These are phyloP conservation scores for Phallus indusiatus DNA, from an alignment of 768 basidiomycete species.

Conservation along the genomic window DNA sequence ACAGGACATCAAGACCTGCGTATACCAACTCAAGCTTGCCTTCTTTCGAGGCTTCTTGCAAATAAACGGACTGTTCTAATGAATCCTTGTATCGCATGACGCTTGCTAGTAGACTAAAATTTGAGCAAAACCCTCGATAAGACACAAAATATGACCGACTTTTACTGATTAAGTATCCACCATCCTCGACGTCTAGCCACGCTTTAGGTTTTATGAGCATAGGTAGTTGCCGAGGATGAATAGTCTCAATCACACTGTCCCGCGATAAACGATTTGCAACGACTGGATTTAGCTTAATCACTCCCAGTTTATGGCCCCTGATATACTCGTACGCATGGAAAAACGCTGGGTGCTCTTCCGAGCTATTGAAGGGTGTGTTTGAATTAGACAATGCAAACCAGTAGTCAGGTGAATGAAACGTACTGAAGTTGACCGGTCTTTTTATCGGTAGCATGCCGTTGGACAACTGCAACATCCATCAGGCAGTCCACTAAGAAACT, in stretches of 20 bases:
- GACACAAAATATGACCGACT: slow-evolving; percentile 33
- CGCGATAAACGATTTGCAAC: slow-evolving; percentile 70
- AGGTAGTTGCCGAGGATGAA: slow-evolving; percentile 91
- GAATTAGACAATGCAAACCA: background rate
- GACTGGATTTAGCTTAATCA: slow-evolving; percentile 76
- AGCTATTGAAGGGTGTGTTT: slow-evolving; percentile 27
- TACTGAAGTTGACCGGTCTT: slow-evolving; percentile 52
- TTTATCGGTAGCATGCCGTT: slow-evolving; percentile 47
- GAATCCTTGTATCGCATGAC: slow-evolving; percentile 94
- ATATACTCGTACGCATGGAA: slow-evolving; percentile 86
- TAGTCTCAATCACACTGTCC: slow-evolving; percentile 56
- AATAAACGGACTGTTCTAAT: slow-evolving; percentile 70
- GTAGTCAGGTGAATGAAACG: slow-evolving; percentile 23
- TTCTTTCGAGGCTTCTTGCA: slow-evolving; percentile 59
- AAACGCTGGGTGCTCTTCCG: slow-evolving; percentile 84
- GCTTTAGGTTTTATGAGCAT: slow-evolving; percentile 91
- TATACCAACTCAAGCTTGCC: slow-evolving; percentile 80
- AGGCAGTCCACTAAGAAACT: slow-evolving; percentile 74
- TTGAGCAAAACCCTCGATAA: background rate
- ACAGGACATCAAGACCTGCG: slow-evolving; percentile 83
- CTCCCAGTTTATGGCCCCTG: slow-evolving; percentile 90
- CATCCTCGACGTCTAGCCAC: slow-evolving; percentile 69
- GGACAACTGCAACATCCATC: slow-evolving; percentile 76
- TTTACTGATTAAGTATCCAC: slow-evolving; percentile 75
- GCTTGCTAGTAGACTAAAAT: slow-evolving; percentile 29